Percentiles rank a stretch among this genome's conserved stretches.
These are phyloP conservation scores for Aspergillus intermedius DNA, from an alignment of 2,329 filamentous ascomycete species.

Conservation along the genomic window DNA sequence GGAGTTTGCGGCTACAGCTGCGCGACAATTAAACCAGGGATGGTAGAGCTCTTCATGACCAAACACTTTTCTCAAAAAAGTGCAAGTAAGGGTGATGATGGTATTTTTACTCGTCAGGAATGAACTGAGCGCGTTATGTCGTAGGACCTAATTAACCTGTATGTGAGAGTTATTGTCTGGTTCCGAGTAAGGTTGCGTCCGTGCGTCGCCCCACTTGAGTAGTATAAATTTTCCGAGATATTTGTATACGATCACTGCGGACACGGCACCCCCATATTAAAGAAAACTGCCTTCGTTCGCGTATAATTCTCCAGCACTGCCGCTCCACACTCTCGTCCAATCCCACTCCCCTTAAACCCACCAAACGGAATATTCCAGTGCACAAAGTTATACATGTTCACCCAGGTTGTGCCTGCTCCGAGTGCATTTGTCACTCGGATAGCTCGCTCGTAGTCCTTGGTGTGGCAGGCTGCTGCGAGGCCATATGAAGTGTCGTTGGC, in stretches of 20 bases:
- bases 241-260: neutral
- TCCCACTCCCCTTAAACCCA: conserved; percentile 15
- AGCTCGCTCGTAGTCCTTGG: conserved; percentile 67
- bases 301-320: conserved; percentile 9
- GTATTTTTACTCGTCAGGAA: too few species aligned
- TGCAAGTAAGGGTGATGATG: too few species aligned
- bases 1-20: conserved; percentile 14
- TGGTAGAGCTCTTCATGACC: conserved; percentile 1
- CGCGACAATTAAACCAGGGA: conserved; percentile 13
- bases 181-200: too few species aligned
- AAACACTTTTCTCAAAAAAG: too few species aligned
- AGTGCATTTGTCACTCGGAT: conserved; percentile 65
- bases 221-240: too few species aligned
- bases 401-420: conserved; percentile 58
- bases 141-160: too few species aligned
- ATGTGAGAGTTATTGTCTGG: too few species aligned
- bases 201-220: too few species aligned
- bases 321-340: conserved; percentile 11
- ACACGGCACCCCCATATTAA: neutral
- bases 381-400: conserved; percentile 65
- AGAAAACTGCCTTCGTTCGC: conserved; percentile 6
- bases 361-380: conserved; percentile 36
- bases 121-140: too few species aligned
- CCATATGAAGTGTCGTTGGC: conserved; percentile 68
- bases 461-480: conserved; percentile 72